A percentile compares a stretch with the other conserved stretches of the same genome.
These are phyloP conservation scores for Bipolaris zeicola DNA, from an alignment of 2,329 filamentous ascomycete species.

Conservation along the genomic window DNA sequence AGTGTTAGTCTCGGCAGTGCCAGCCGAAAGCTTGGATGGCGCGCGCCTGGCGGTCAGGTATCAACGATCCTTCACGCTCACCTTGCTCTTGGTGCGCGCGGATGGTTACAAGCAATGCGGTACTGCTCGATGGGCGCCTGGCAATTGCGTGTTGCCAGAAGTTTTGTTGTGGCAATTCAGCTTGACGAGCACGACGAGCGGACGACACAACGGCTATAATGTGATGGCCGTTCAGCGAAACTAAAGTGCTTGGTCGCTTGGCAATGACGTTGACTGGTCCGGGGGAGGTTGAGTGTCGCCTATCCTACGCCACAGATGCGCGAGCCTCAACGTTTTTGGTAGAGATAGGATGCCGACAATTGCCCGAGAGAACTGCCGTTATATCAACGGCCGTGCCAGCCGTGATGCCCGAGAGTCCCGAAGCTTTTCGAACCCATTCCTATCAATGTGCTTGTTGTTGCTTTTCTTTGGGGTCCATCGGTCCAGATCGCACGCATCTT, in stretches of 20 bases:
- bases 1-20: conserved; percentile 7
- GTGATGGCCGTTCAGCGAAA: conserved; percentile 7
- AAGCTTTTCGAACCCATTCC: not conserved
- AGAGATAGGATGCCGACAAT: not conserved
- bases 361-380: conserved; percentile 7
- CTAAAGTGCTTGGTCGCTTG: conserved; percentile 17
- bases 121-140: not conserved
- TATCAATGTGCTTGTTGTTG: not conserved
- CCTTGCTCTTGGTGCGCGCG: not conserved
- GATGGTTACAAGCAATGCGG: not conserved
- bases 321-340: not conserved
- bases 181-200: not conserved
- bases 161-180: not conserved
- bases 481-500: not conserved
- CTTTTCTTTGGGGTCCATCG: not conserved
- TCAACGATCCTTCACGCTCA: not conserved
- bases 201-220: conserved; percentile 7
- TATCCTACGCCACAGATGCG: conserved; percentile 8
- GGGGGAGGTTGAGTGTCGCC: not conserved
- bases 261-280: conserved; percentile 13
- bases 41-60: conserved; percentile 7
- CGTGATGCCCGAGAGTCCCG: not conserved
- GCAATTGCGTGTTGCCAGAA: not conserved
- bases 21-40: conserved; percentile 13
- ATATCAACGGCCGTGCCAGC: not conserved